These are phyloP conservation scores for Blastocystis sp. DNA, from an alignment of 352 stramenopile genomes.

Conservation along the genomic window DNA sequence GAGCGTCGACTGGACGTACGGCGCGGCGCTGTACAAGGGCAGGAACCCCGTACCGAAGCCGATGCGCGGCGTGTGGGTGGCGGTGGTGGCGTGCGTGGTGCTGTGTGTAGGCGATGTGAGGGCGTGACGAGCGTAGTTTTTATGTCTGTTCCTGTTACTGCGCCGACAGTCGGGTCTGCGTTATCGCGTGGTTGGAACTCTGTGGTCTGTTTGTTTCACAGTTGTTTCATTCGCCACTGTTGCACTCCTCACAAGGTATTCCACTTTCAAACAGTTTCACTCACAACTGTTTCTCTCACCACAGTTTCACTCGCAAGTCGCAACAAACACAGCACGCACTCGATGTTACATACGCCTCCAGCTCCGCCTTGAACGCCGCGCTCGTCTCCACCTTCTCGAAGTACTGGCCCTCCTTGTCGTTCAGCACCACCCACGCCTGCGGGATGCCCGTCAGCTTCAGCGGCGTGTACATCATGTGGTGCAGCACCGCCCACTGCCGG, in stretches of 20 bases:
- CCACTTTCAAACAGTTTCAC: no score
- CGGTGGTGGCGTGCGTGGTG: neutral
- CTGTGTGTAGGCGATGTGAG: neutral
- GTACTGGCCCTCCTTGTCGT: conserved; percentile 8
- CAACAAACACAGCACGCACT: no score
- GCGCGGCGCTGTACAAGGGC: conserved; percentile 42
- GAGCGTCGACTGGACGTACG: conserved; percentile 65
- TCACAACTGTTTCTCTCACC: no score
- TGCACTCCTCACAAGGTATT: neutral
- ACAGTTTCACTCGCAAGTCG: no score
- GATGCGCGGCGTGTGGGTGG: neutral
- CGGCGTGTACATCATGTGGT: conserved; percentile 67
- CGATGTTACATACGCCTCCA: neutral
- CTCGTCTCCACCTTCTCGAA: conserved; percentile 3
- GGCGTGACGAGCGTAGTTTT: neutral
- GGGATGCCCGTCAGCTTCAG: conserved; percentile 33
- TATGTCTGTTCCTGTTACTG: conserved; percentile 16
- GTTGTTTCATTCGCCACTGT: neutral
- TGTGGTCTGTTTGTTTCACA: neutral
- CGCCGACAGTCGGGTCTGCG: neutral
- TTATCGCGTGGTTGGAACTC: neutral
- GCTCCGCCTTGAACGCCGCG: conserved; percentile 31
- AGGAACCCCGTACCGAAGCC: conserved; percentile 28
- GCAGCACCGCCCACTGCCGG: conserved; percentile 46
- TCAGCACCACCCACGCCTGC: conserved; percentile 48